Conservation (phyloP, 2,329 filamentous ascomycete species). For the Calonectria ilicicola region DNA sequence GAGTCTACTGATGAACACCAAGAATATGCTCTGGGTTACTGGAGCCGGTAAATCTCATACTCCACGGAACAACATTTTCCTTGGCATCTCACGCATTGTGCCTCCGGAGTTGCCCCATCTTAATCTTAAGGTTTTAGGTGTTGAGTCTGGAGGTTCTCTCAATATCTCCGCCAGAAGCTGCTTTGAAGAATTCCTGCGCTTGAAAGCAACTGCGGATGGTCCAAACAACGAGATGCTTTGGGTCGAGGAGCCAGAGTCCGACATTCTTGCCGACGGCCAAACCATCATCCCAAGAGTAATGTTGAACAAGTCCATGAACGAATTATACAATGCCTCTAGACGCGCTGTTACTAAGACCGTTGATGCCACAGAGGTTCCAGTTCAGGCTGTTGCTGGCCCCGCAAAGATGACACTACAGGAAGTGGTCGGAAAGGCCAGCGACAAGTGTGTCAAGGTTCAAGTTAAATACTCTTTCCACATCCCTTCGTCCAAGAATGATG, state of each 20-base stretch:
- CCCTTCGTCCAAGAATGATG: not conserved
- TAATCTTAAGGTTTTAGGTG: slow-evolving; percentile 16
- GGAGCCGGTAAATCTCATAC: slow-evolving; percentile 12
- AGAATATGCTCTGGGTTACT: slow-evolving; percentile 27
- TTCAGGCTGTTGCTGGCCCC: not conserved
- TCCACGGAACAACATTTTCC: slow-evolving; percentile 21
- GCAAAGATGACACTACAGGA: slow-evolving; percentile 11
- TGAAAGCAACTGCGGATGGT: slow-evolving; percentile 1
- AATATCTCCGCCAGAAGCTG: not conserved
- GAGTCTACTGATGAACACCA: slow-evolving; percentile 11
- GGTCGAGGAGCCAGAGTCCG: slow-evolving; percentile 21
- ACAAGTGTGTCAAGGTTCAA: not conserved
- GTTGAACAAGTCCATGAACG: slow-evolving; percentile 21
- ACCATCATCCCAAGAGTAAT: slow-evolving; percentile 22
- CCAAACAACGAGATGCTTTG: slow-evolving; percentile 9
- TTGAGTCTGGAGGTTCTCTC: slow-evolving; percentile 7
- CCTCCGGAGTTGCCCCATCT: slow-evolving; percentile 16
- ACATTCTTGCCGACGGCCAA: slow-evolving; percentile 22
- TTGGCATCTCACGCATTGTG: slow-evolving; percentile 18
- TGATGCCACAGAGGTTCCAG: not conserved
- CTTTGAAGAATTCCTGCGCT: slow-evolving; percentile 11
- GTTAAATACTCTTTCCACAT: slow-evolving; percentile 16
- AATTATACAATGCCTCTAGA: slow-evolving; percentile 17
- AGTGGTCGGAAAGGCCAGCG: not conserved
- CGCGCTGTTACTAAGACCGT: slow-evolving; percentile 18